These are phyloP conservation scores for Penicillium paradoxum DNA, from an alignment of 495 filamentous ascomycete genomes.

Conservation along the genomic window DNA sequence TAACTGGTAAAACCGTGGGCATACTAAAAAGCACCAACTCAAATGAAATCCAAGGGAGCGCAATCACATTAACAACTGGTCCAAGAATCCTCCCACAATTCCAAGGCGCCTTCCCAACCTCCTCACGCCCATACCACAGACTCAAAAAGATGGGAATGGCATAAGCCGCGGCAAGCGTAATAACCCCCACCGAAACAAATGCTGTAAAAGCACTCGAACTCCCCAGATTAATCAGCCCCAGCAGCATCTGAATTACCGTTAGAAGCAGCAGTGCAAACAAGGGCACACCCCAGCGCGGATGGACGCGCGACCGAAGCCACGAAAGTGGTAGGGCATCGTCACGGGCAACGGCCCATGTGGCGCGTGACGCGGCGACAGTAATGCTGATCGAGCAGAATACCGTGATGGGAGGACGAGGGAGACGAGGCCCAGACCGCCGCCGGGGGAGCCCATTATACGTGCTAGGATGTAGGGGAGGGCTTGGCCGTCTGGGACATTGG, in stretches of 20 bases:
- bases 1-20: constrained; percentile 47
- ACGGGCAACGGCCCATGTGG: constrained; percentile 57
- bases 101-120: constrained; percentile 52
- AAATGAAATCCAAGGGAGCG: constrained; percentile 55
- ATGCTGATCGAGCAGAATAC: constrained; percentile 61
- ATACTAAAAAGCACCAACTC: constrained; percentile 57
- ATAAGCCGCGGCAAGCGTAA: constrained; percentile 54
- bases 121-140: constrained; percentile 44
- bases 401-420: constrained; percentile 55
- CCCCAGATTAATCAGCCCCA: constrained; percentile 63
- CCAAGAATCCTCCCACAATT: constrained; percentile 53
- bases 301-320: constrained; percentile 29
- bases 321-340: constrained; percentile 45
- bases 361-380: constrained; percentile 54
- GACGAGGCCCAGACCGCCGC: constrained; percentile 43
- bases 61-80: constrained; percentile 49
- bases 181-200: constrained; percentile 60
- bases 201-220: constrained; percentile 56
- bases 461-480: constrained; percentile 47
- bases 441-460: constrained; percentile 41
- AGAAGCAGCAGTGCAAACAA: constrained; percentile 34
- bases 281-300: constrained; percentile 28
- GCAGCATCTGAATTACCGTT: constrained; percentile 39
- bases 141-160: constrained; percentile 54
- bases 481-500: constrained; percentile 32